phyloP scores from a whole-genome alignment of 2,329 filamentous ascomycete genomes.

The Zalaria sp. region DNA sequence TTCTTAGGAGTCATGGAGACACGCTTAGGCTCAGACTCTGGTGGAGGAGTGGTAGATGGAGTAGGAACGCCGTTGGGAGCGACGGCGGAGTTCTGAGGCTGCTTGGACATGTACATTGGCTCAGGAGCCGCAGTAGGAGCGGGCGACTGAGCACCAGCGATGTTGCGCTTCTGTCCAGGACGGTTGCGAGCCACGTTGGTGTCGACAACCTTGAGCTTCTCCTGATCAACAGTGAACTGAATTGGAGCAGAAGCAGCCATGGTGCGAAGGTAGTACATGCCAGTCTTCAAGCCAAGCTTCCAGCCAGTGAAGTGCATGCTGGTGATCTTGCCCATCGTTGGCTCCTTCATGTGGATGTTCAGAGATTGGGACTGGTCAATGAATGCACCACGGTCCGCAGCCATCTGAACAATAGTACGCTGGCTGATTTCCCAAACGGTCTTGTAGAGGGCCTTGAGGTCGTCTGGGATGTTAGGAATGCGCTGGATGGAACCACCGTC shows the following conservation, averaged over 20 bases:
- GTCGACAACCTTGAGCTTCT: slow-evolving; percentile 78
- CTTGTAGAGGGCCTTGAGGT: slow-evolving; percentile 97
- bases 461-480: slow-evolving; percentile 88
- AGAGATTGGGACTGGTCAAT: slow-evolving; percentile 98
- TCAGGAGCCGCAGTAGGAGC: slow-evolving; percentile 36
- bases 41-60: slow-evolving; percentile 52
- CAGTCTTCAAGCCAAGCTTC: slow-evolving; percentile 98
- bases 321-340: slow-evolving; percentile 99
- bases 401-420: slow-evolving; percentile 91
- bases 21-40: slow-evolving; percentile 27
- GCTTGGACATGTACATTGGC: slow-evolving; percentile 50
- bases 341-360: slow-evolving; percentile 99
- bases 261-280: slow-evolving; percentile 99
- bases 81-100: slow-evolving; percentile 22
- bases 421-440: slow-evolving; percentile 99
- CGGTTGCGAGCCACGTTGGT: slow-evolving; percentile 56
- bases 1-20: slow-evolving; percentile 28
- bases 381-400: slow-evolving; percentile 92
- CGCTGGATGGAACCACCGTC: slow-evolving; percentile 93
- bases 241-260: slow-evolving; percentile 95
- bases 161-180: slow-evolving; percentile 54
- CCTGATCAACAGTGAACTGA: slow-evolving; percentile 97
- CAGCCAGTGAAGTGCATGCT: slow-evolving; percentile 99
- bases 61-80: slow-evolving; percentile 52
- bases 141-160: slow-evolving; percentile 32